These are phyloP conservation scores for Russula sp. DNA, from an alignment of 768 basidiomycete species.

Conservation along the genomic window DNA sequence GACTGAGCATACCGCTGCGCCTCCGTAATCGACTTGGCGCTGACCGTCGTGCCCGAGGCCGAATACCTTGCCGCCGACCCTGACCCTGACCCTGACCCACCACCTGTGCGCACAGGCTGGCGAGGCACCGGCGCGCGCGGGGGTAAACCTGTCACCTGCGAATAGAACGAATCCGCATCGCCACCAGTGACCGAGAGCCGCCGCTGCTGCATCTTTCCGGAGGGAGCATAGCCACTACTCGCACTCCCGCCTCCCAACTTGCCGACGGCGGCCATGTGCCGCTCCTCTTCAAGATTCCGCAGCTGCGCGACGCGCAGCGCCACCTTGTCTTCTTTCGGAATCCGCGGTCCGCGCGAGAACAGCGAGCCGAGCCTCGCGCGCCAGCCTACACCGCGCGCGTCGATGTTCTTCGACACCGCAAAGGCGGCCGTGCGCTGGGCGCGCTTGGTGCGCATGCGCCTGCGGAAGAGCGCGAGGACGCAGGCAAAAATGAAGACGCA, in stretches of 20 bases:
- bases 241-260: slow-evolving; percentile 19
- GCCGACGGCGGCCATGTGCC: slow-evolving; percentile 35
- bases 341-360: slow-evolving; percentile 39
- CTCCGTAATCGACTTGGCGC: slow-evolving; percentile 37
- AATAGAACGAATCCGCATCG: slow-evolving; percentile 56
- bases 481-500: slow-evolving; percentile 70
- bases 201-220: not conserved
- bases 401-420: slow-evolving; percentile 49
- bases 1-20: slow-evolving; percentile 55
- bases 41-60: slow-evolving; percentile 38
- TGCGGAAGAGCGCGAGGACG: slow-evolving; percentile 61
- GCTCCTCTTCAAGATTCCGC: slow-evolving; percentile 44
- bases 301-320: slow-evolving; percentile 34
- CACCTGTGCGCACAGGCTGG: slow-evolving; percentile 45
- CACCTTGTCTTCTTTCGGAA: slow-evolving; percentile 15
- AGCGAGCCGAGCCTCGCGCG: slow-evolving; percentile 43
- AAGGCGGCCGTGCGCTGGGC: slow-evolving; percentile 60
- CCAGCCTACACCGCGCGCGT: slow-evolving; percentile 43
- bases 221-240: too few relatives aligned
- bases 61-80: slow-evolving; percentile 40
- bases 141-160: slow-evolving; percentile 59
- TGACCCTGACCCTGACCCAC: slow-evolving; percentile 28
- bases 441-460: slow-evolving; percentile 60
- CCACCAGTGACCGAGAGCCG: slow-evolving; percentile 27
- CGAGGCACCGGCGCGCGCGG: slow-evolving; percentile 60